phyloP scores from a whole-genome alignment of 768 basidiomycete species.

The Coprinopsis cinerea region DNA sequence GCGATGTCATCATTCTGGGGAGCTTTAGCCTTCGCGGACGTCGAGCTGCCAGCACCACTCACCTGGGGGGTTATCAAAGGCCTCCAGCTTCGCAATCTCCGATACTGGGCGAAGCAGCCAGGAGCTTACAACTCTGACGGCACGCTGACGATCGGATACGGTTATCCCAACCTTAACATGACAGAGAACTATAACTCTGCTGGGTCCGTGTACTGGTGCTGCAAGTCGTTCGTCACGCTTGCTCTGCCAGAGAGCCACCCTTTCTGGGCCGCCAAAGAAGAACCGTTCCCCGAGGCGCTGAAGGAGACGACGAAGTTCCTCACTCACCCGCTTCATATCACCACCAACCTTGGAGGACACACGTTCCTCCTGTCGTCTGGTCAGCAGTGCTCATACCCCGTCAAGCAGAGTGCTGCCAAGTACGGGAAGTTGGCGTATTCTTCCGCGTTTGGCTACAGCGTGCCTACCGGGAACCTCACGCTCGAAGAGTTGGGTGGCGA shows the following conservation, averaged over 20 bases:
- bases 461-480: conserved; percentile 59
- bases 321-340: conserved; percentile 62
- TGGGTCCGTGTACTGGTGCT: conserved; percentile 78
- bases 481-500: conserved; percentile 71
- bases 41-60: conserved; percentile 61
- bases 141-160: conserved; percentile 66
- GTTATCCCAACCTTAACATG: conserved; percentile 69
- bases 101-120: conserved; percentile 64
- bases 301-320: conserved; percentile 45
- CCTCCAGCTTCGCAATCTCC: conserved; percentile 63
- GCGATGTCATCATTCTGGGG: conserved; percentile 83
- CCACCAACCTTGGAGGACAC: conserved; percentile 56
- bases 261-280: conserved; percentile 67
- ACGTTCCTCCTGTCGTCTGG: conserved; percentile 71
- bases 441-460: conserved; percentile 72
- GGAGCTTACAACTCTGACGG: conserved; percentile 58
- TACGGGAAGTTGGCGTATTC: conserved; percentile 78
- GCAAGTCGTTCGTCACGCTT: conserved; percentile 68
- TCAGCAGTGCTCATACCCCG: conserved; percentile 73
- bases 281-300: conserved; percentile 50
- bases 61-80: conserved; percentile 76
- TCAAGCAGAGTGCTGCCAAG: conserved; percentile 74
- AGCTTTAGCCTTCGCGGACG: conserved; percentile 65
- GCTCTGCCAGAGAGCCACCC: conserved; percentile 60
- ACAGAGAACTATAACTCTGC: conserved; percentile 78